Percentiles rank a stretch among this genome's conserved stretches.
Conservation (phyloP, 1,284 basidiomycete species). For the Lignosus rhinocerotis region DNA sequence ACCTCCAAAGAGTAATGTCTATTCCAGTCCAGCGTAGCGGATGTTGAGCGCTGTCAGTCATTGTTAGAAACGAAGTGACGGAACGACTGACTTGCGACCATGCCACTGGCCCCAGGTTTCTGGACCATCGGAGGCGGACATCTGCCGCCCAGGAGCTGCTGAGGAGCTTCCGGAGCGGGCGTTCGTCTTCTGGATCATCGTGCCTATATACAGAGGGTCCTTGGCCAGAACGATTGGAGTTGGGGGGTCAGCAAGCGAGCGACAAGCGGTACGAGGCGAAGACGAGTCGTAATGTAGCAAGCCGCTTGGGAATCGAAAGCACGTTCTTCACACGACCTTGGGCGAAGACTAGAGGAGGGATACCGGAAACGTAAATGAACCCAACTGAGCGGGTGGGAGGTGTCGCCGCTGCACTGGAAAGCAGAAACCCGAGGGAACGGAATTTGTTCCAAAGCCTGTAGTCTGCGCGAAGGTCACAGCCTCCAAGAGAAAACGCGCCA, state of each 20-base stretch:
- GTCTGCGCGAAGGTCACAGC: not conserved
- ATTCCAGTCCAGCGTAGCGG: constrained; percentile 14
- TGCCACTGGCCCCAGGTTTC: constrained; percentile 45
- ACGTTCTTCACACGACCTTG: constrained; percentile 25
- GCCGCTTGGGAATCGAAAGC: constrained; percentile 25
- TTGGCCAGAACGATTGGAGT: constrained; percentile 22
- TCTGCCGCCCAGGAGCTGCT: constrained; percentile 30
- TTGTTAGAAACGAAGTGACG: constrained; percentile 14
- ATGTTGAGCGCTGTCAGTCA: constrained; percentile 11
- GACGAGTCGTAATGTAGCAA: constrained; percentile 24
- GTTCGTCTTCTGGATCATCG: constrained; percentile 64
- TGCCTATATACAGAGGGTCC: constrained; percentile 20
- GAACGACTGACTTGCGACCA: constrained; percentile 51
- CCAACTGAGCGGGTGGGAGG: constrained; percentile 22
- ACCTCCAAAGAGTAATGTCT: constrained; percentile 84
- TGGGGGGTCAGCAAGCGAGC: constrained; percentile 14
- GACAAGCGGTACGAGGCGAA: constrained; percentile 15
- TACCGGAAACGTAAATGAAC: constrained; percentile 8
- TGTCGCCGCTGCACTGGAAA: constrained; percentile 21
- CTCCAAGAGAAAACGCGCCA: not conserved
- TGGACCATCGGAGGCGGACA: constrained; percentile 25
- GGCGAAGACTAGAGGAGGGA: constrained; percentile 13
- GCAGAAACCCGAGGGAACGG: constrained; percentile 20
- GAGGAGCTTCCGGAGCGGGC: constrained; percentile 40
- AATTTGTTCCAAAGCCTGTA: constrained; percentile 5